Evolutionary conservation across 495 filamentous ascomycete species (phyloP), one percentile per base, ranked within the genome.

Genomic region (Tuber borchii): DNA sequence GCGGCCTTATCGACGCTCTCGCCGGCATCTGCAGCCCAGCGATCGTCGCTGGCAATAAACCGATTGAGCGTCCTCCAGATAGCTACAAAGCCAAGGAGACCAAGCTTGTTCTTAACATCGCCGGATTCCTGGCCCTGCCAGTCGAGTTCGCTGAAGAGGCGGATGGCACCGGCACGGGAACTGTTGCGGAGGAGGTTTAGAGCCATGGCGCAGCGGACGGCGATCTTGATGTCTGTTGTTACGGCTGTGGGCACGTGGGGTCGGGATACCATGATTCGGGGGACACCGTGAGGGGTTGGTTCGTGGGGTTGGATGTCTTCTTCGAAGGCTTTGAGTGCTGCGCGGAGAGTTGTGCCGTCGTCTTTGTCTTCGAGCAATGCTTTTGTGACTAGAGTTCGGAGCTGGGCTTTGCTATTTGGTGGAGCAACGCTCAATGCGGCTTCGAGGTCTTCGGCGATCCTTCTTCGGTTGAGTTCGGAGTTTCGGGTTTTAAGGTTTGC

Each of bases 141-240:
- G 74, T 83, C 82, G 42, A 83, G 76, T 44, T 87, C 85, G 77
- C 87, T 86, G 65, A 88, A 83, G 14, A 78, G 73, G 34, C 85
- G 85, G 6, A 86, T 85, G 8, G 83, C 84, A n/a, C 82, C 80
- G 1, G 82, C 83, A 5, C 85, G 85, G 6, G 85, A 78, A 40
- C 83, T 85, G 17, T 86, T 86, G n/a, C 87, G 84, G 26, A 93
- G 86, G 56, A 95, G 88, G 17, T 91, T 88, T 19, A 92, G 89
- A 71, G 91, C 91, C 88, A 93, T 94, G 14, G 93, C 93, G 76
- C 93, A 93, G 34, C 90, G 89, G 16, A 97, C 88, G 4, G 93
- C 90, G 76, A 92, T 87, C 22, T 86, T 87, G 37, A 93, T 88
- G 78, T 95, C 93, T 3, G 87, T 86, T 8, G 88, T 86, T 26